phyloP scores from a whole-genome alignment of 2,329 filamentous ascomycete genomes.

The Fusarium sp. region DNA sequence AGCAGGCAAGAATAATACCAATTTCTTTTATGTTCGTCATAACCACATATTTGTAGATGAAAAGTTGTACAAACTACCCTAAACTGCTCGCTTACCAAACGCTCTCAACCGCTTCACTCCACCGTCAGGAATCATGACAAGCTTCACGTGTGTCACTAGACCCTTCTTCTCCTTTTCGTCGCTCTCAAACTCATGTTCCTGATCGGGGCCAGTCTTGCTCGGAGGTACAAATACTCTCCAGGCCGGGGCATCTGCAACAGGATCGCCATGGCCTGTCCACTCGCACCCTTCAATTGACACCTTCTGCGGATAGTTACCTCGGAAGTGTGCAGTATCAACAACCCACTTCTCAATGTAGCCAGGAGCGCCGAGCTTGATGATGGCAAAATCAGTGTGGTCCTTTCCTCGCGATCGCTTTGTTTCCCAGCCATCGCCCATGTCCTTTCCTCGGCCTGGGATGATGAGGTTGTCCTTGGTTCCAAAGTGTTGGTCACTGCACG shows the following conservation, averaged over 20 bases:
- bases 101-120: conserved; percentile 86
- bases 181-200: conserved; percentile 75
- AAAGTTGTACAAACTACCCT: conserved; percentile 23
- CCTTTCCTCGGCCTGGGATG: conserved; percentile 81
- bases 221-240: conserved; percentile 77
- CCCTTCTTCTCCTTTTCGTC: conserved; percentile 68
- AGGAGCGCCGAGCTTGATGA: conserved; percentile 78
- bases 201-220: conserved; percentile 78
- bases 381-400: conserved; percentile 84
- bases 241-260: conserved; percentile 66
- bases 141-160: conserved; percentile 84
- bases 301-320: conserved; percentile 86
- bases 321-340: conserved; percentile 85
- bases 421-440: conserved; percentile 93
- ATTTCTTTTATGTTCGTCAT: conserved; percentile 8
- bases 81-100: conserved; percentile 53
- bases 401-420: conserved; percentile 79
- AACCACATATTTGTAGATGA: conserved; percentile 5
- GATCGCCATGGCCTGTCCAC: conserved; percentile 67
- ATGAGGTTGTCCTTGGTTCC: conserved; percentile 84
- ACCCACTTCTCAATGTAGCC: conserved; percentile 75
- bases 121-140: conserved; percentile 93
- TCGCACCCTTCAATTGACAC: conserved; percentile 75
- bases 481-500: conserved; percentile 87
- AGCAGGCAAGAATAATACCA: not conserved